These are phyloP conservation scores for Arthromyces matolae DNA, from an alignment of 768 basidiomycete species.

Conservation along the genomic window DNA sequence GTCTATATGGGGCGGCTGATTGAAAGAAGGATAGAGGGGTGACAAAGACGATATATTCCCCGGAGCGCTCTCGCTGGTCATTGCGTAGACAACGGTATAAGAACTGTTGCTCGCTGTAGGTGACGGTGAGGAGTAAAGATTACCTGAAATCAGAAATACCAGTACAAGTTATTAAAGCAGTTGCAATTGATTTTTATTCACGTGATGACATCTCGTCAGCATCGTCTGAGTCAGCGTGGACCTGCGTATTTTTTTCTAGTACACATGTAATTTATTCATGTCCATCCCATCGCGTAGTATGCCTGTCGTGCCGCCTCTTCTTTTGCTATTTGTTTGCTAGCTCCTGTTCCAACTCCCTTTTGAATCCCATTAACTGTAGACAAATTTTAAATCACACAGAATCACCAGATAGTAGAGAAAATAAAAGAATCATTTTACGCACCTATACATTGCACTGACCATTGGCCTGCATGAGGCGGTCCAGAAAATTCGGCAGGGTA, in stretches of 20 bases:
- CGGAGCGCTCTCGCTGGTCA: slow-evolving; percentile 7
- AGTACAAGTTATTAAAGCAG: too few species aligned
- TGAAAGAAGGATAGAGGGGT: slow-evolving; percentile 4
- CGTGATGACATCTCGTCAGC: too few species aligned
- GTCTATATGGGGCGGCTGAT: slow-evolving; percentile 44
- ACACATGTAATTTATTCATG: too few species aligned
- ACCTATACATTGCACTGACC: slow-evolving; percentile 70
- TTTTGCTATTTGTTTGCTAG: slow-evolving; percentile 72
- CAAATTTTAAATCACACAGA: background rate
- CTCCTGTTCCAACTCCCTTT: slow-evolving; percentile 63
- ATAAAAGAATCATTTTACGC: slow-evolving; percentile 26
- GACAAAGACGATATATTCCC: slow-evolving; percentile 5
- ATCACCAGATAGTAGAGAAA: slow-evolving; percentile 4
- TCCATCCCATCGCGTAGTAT: slow-evolving; percentile 76
- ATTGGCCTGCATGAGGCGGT: slow-evolving; percentile 64
- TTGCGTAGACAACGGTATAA: background rate
- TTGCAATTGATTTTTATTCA: too few species aligned
- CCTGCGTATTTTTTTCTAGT: too few species aligned
- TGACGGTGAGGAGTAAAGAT: slow-evolving; percentile 4
- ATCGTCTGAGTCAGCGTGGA: too few species aligned
- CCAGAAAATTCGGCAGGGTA: slow-evolving; percentile 61
- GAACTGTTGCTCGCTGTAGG: slow-evolving; percentile 1
- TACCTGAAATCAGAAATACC: slow-evolving; percentile 1
- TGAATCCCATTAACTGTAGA: slow-evolving; percentile 62
- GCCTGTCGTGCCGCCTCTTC: slow-evolving; percentile 74